phyloP scores from a whole-genome alignment of 2,329 filamentous ascomycete genomes.

The Aspergillus sp. region DNA sequence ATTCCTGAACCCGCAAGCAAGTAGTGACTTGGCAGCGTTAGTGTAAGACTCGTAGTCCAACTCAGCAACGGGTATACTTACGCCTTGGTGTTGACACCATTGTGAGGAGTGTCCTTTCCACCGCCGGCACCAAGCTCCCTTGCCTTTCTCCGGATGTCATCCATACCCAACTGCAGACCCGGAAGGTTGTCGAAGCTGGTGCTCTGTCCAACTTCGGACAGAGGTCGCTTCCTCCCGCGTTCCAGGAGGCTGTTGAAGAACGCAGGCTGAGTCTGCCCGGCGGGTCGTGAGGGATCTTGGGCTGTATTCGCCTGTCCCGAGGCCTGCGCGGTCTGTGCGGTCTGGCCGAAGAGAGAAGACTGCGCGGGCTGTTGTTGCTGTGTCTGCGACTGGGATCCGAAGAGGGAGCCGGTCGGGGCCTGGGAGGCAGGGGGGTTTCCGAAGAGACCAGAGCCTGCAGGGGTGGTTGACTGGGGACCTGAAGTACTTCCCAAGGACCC shows the following conservation, averaged over 20 bases:
- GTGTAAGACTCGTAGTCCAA: not conserved
- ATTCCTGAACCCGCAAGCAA: slow-evolving; percentile 88
- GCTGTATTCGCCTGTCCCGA: slow-evolving; percentile 14
- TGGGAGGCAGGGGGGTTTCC: slow-evolving; percentile 16
- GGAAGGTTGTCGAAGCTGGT: slow-evolving; percentile 66
- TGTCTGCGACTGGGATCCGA: slow-evolving; percentile 15
- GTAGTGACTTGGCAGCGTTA: slow-evolving; percentile 57
- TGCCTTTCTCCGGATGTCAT: slow-evolving; percentile 69
- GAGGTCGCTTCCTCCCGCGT: slow-evolving; percentile 57
- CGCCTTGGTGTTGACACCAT: slow-evolving; percentile 43
- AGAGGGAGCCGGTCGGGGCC: slow-evolving; percentile 15
- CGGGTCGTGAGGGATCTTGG: slow-evolving; percentile 16
- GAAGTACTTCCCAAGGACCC: slow-evolving; percentile 16
- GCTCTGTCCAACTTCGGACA: slow-evolving; percentile 51
- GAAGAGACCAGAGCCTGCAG: slow-evolving; percentile 17
- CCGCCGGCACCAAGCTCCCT: slow-evolving; percentile 65
- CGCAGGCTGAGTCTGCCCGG: slow-evolving; percentile 41
- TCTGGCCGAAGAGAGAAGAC: slow-evolving; percentile 19
- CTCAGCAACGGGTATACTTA: slow-evolving; percentile 31
- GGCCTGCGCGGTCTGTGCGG: no score
- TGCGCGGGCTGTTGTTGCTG: slow-evolving; percentile 21
- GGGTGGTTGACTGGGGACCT: slow-evolving; percentile 15
- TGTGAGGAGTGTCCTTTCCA: slow-evolving; percentile 36
- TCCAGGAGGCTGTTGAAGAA: slow-evolving; percentile 58
- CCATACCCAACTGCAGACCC: slow-evolving; percentile 79